Evolutionary conservation across 495 filamentous ascomycete species (phyloP).

Genomic region (Neurospora sp.): DNA sequence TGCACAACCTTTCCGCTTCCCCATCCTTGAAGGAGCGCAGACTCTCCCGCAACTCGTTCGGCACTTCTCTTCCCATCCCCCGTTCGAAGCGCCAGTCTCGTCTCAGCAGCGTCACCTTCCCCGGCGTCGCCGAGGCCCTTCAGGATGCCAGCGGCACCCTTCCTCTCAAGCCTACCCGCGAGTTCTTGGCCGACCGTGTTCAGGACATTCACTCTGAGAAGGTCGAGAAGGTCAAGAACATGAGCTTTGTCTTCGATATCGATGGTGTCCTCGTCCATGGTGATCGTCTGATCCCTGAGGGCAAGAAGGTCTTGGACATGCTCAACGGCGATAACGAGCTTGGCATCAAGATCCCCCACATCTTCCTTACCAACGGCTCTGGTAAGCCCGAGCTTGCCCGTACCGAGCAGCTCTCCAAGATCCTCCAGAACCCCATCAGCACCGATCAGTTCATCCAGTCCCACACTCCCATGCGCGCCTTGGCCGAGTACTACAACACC

Average conservation of each 20-base stretch:
- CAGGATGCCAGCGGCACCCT: constrained; percentile 35
- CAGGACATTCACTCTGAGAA: constrained; percentile 64
- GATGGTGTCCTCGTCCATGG: constrained; percentile 58
- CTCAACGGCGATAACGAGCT: constrained; percentile 59
- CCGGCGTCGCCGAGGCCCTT: constrained; percentile 28
- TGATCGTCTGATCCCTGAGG: constrained; percentile 53
- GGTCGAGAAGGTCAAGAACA: constrained; percentile 53
- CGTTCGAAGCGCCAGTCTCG: constrained; percentile 59
- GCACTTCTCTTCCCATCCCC: constrained; percentile 66
- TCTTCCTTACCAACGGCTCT: constrained; percentile 59
- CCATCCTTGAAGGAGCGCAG: constrained; percentile 59
- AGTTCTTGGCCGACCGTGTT: constrained; percentile 61
- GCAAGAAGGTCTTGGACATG: constrained; percentile 48
- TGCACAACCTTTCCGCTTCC: constrained; percentile 60
- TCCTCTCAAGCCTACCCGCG: constrained; percentile 45
- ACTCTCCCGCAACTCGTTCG: constrained; percentile 71
- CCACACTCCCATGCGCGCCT: constrained; percentile 58
- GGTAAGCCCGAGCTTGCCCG: constrained; percentile 52
- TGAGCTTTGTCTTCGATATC: constrained; percentile 59
- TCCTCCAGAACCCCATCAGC: constrained; percentile 45
- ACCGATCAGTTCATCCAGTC: constrained; percentile 61
- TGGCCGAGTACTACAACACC: constrained; percentile 55
- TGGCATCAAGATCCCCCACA: constrained; percentile 61
- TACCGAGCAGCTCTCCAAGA: constrained; percentile 47
- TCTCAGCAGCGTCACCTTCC: constrained; percentile 42